Evolutionary conservation across 306 rosid species (phyloP), one percentile per base, ranked within the genome.

Genomic region (Pachyrhizus erosus): DNA sequence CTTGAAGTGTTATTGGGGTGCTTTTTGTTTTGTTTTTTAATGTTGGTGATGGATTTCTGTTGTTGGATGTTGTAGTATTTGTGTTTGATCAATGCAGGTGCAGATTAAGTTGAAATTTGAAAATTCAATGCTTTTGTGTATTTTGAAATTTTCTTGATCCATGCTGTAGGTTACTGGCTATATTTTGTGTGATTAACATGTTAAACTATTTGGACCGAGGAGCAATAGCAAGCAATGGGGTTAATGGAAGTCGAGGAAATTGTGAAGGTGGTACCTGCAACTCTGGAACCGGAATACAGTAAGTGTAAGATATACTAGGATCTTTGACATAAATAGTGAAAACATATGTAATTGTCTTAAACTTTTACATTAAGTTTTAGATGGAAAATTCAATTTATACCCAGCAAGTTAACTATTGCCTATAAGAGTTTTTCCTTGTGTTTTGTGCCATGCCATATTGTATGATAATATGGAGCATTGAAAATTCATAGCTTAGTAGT

Each of bases 141-240:
- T 70, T 69, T 82, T 70, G 61, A 46, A 48, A 42, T 18, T 0
- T 43, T 76, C 24, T 78, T 69, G n/a, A 58, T 40, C 12, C 54
- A 29, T 65, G 39, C 64, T 88, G 86, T 78, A 94, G 98, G 93
- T 85, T 95, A 33, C 93, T 95, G 80, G 78, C 51, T 77, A 79
- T 95, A 49, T 91, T 95, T 77, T 95, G 98, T 82, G 85, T 89
- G 65, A 93, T 95, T 54, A 93, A 88, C 86, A 52, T 95, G 89
- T 52, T 95, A 83, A 95, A 93, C 86, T 95, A 95, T 82, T 64
- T 95, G 90, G 98, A 95, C 77, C 94, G 98, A 60, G 98, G 98
- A 82, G 91, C 94, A 34, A 95, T 95, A 64, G 98, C 97, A 26
- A 95, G 98, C 89, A 95, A 95, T 85, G 98, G 98, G 67, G 98